Evolutionary conservation across 441 rosid species (phyloP).

Genomic region (Corymbia calophylla): DNA sequence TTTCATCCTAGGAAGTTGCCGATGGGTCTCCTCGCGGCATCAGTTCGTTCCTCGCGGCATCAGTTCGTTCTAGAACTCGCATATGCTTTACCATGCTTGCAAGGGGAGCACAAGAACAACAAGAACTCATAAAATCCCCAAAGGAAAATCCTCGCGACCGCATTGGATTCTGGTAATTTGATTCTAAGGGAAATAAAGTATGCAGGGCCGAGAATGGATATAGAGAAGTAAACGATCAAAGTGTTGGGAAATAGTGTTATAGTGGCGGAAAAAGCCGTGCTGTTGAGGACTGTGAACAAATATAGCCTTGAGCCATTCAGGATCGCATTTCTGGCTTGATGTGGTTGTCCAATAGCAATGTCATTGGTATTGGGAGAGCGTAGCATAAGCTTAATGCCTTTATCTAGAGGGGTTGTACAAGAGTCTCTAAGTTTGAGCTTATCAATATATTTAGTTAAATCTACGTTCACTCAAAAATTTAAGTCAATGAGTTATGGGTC

Average conservation of each 20-base stretch:
- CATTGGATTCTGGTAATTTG: background rate
- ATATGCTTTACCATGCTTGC: background rate
- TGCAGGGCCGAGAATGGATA: background rate
- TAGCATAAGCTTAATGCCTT: background rate
- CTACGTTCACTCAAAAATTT: no score
- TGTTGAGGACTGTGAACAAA: background rate
- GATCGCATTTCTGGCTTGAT: background rate
- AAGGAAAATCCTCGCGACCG: background rate
- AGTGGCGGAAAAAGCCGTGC: background rate
- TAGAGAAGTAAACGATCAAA: background rate
- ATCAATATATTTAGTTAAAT: no score
- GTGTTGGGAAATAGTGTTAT: background rate
- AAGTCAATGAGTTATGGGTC: no score
- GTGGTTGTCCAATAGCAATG: background rate
- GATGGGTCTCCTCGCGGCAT: background rate
- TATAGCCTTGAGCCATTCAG: background rate
- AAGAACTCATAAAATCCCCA: background rate
- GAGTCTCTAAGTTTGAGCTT: rapidly evolving
- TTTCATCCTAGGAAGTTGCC: background rate
- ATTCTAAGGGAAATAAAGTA: background rate
- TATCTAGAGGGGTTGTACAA: rapidly evolving
- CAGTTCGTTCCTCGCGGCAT: background rate
- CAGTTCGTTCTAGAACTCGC: background rate
- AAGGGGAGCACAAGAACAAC: background rate
- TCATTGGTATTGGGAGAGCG: no score